phyloP scores from a whole-genome alignment of 768 basidiomycete genomes.

The Mrakia blollopis region DNA sequence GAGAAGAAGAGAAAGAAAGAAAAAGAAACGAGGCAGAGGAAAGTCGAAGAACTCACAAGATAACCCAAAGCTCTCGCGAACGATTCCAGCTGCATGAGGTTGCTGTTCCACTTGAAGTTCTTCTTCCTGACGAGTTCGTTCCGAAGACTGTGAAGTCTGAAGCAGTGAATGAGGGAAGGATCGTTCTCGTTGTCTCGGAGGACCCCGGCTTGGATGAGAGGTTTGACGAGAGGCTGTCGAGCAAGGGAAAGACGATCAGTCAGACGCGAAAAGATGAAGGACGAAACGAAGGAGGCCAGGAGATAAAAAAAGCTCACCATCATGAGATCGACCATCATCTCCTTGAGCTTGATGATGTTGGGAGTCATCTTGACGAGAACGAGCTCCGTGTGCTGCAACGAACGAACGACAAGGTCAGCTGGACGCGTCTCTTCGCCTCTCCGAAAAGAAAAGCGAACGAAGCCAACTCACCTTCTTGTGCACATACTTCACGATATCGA shows the following conservation, averaged over 20 bases:
- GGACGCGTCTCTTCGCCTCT: not conserved
- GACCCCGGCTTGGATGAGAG: constrained; percentile 40
- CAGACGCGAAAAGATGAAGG: too few relatives aligned
- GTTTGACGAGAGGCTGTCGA: constrained; percentile 38
- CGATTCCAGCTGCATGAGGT: constrained; percentile 51
- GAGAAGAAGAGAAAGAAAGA: not conserved
- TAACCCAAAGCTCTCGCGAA: constrained; percentile 84
- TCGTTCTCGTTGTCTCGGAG: constrained; percentile 46
- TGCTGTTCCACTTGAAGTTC: constrained; percentile 42
- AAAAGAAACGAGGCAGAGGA: not conserved
- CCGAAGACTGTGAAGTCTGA: constrained; percentile 52
- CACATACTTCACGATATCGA: constrained; percentile 79
- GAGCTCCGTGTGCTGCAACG: constrained; percentile 21
- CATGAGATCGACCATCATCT: constrained; percentile 26
- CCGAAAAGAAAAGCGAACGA: not conserved
- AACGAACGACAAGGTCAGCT: not conserved
- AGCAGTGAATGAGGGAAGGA: constrained; percentile 64
- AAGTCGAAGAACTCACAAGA: constrained; percentile 58
- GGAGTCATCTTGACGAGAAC: constrained; percentile 28
- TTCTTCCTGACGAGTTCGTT: constrained; percentile 43
- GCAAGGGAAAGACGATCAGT: not conserved
- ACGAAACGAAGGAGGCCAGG: not conserved
- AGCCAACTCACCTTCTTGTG: constrained; percentile 65
- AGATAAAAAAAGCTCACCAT: not conserved
- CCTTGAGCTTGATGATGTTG: constrained; percentile 27